Conservation (phyloP, 345 rosid species). For the Moricandia moricandioides region DNA sequence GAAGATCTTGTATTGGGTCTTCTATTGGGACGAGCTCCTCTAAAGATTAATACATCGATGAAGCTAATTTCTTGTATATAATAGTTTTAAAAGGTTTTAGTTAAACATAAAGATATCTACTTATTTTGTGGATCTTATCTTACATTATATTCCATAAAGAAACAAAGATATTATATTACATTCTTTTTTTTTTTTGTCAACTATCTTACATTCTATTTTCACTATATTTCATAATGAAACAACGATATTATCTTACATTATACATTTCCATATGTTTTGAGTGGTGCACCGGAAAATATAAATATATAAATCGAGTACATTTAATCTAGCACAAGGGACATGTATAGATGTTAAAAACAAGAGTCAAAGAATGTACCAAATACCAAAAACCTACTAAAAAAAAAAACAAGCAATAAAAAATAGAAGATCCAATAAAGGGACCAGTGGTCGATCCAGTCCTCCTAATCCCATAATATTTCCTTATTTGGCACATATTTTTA, state of each 20-base stretch:
- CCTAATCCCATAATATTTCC: constrained; percentile 27
- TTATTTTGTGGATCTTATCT: background rate
- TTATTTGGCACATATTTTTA: constrained; percentile 7
- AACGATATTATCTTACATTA: background rate
- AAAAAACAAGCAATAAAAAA: constrained; percentile 1
- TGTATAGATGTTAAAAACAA: constrained; percentile 22
- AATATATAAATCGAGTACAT: constrained; percentile 22
- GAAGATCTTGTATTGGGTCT: no score
- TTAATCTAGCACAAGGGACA: constrained; percentile 44
- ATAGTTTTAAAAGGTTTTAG: background rate
- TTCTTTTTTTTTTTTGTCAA: no score
- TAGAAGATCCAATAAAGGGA: constrained; percentile 19
- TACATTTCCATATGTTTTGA: constrained; percentile 14
- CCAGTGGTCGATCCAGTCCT: constrained; percentile 9
- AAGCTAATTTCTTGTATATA: background rate
- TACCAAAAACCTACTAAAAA: constrained; percentile 26
- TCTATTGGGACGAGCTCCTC: background rate
- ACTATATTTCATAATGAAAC: background rate
- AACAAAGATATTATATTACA: constrained; percentile 6
- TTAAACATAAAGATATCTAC: background rate
- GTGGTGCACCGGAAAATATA: constrained; percentile 11
- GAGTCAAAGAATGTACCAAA: constrained; percentile 36
- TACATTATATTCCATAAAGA: background rate
- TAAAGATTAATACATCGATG: background rate
- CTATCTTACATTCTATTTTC: constrained; percentile 10